Evolutionary conservation across 352 stramenopile genomes (phyloP), one percentile per base, ranked within the genome.

Genomic region (Blastocystis hominis): DNA sequence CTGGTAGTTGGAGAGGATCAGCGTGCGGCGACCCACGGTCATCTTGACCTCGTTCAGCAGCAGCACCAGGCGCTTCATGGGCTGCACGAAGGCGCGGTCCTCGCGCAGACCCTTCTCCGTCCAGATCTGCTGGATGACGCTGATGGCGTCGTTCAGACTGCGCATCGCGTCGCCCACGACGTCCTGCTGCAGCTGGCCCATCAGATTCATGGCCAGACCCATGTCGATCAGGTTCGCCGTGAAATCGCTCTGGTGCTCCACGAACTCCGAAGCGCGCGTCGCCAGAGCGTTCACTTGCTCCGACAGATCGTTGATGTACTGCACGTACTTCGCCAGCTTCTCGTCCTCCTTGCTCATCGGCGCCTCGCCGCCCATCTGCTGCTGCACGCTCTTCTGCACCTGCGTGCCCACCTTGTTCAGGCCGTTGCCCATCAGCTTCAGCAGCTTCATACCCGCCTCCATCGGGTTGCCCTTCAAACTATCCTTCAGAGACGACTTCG

Each of bases 271-370:
- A 17, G 72, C 72, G 36, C 38, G 36, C 9, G 3, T 46, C n/a
- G 54, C 54, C 54, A 70, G 36, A 3, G 20, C 47, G 2, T 59
- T 47, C 54, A 84, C 46, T 34, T 84, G 72, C n/a, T 24, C 34
- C 30, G 59, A 70, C 54, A 84, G n/a, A 30, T 84, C 72, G 36
- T 66, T 70, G 30, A 84, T 17, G 17, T 84, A 84, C 54, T 70
- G 30, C 54, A 70, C 72, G 42, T 84, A 70, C n/a, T 64, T 61
- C 6, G 72, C 59, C 54, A 84, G 36, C 59, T 84, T 70, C 54
- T 84, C 72, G 46, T 84, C 72, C 59, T 70, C 72, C 59, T 84
- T 84, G 64, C 64, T 76, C 38, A 84, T n/a, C 38, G 59, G 72
- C 47, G 59, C 50, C 44, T 84, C 59, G 4, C 59, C 59, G 47